Conservation (phyloP, 768 basidiomycete genomes). For the Tulasnella sp. region DNA sequence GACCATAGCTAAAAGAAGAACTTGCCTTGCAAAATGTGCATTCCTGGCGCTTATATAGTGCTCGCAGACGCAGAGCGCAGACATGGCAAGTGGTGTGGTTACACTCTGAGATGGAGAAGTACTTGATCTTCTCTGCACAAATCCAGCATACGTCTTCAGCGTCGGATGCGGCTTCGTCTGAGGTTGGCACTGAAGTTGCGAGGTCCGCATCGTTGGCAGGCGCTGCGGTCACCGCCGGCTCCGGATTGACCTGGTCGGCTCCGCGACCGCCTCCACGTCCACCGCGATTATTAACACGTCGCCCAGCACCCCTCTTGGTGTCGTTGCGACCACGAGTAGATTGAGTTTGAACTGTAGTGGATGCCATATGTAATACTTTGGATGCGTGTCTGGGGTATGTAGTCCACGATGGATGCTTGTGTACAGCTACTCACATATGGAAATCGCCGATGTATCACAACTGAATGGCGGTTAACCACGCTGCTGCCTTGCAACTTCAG, state of each 20-base stretch:
- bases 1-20: neutral
- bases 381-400: too few relatives aligned
- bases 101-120: conserved; percentile 79
- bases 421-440: too few relatives aligned
- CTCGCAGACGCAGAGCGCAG: conserved; percentile 77
- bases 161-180: neutral
- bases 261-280: conserved; percentile 1
- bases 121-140: conserved; percentile 89
- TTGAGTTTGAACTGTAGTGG: neutral
- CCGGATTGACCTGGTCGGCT: neutral
- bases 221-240: neutral
- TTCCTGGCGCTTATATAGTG: conserved; percentile 85
- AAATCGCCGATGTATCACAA: too few relatives aligned
- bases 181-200: neutral
- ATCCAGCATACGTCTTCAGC: conserved; percentile 58
- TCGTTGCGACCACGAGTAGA: conserved; percentile 2
- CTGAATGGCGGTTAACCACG: too few relatives aligned
- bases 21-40: conserved; percentile 95
- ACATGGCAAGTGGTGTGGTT: conserved; percentile 94
- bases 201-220: neutral
- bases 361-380: neutral
- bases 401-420: too few relatives aligned
- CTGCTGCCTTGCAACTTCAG: too few relatives aligned
- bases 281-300: conserved; percentile 1
- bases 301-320: neutral